phyloP scores from a whole-genome alignment of 2,329 filamentous ascomycete genomes.

The Phaeosphaeriaceae sp. region DNA sequence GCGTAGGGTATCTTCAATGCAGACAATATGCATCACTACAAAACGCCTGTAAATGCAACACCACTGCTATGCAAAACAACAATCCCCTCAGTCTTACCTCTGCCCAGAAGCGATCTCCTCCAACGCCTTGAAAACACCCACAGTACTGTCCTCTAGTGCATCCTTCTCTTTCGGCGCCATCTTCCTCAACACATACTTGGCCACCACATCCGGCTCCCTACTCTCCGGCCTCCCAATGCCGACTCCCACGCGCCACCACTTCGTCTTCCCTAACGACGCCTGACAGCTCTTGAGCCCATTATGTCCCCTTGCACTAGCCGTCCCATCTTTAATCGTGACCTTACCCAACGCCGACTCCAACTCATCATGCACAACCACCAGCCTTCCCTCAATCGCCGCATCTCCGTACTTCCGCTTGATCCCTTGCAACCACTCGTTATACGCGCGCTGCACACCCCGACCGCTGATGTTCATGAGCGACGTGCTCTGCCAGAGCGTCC shows the following conservation, averaged over 20 bases:
- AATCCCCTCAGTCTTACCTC: slow-evolving; percentile 8
- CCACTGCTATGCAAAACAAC: slow-evolving; percentile 3
- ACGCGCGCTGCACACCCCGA: slow-evolving; percentile 70
- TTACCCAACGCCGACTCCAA: slow-evolving; percentile 75
- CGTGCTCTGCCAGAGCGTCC: slow-evolving; percentile 76
- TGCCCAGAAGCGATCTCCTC: slow-evolving; percentile 56
- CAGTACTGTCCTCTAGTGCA: slow-evolving; percentile 56
- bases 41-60: slow-evolving; percentile 11
- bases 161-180: slow-evolving; percentile 58
- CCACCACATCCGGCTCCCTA: slow-evolving; percentile 71
- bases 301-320: slow-evolving; percentile 53
- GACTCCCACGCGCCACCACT: slow-evolving; percentile 71
- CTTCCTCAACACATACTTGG: slow-evolving; percentile 76
- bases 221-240: slow-evolving; percentile 85
- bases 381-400: slow-evolving; percentile 46
- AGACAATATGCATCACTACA: background rate
- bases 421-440: slow-evolving; percentile 58
- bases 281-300: slow-evolving; percentile 55
- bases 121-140: slow-evolving; percentile 61
- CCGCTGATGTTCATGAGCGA: slow-evolving; percentile 87
- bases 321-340: slow-evolving; percentile 69
- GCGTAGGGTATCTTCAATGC: slow-evolving; percentile 16
- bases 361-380: slow-evolving; percentile 90
- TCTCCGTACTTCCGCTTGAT: slow-evolving; percentile 11
- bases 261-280: slow-evolving; percentile 38